Evolutionary conservation across 208 protist genomes (phyloP), one percentile per base, ranked within the genome.

Genomic region (Borovskyia barvae): DNA sequence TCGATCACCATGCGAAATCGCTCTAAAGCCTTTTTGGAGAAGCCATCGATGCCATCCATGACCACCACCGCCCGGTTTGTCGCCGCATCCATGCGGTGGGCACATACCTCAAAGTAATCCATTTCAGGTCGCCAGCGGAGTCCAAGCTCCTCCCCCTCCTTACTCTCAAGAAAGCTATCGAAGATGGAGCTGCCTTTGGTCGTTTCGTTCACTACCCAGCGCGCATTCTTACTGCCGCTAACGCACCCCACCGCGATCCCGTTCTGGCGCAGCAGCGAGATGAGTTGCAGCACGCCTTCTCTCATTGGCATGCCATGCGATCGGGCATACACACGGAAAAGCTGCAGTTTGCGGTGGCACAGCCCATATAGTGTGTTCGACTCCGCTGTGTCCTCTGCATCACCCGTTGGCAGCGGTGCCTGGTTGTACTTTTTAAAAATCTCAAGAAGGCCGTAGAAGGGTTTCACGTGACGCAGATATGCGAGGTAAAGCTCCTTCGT

Each of bases 231-330:
- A 59, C 91, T 97, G 9, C 73, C 72, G 20, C 88, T 82, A 1
- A 94, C 88, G 71, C 85, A 88, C 17, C 92, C 92, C 29, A 97
- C 67, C 5, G 66, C 57, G 52, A 97, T 92, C 15, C 77, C 85
- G 45, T 76, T 83, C 45, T 88, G 71, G 3, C 77, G 76, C 8
- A 97, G 67, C 25, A 89, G 53, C 3, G 79, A 58, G 24, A 97
- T 75, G 17, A 97, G 66, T 43, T 85, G 50, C 15, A 91, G 47
- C 1, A 74, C 69, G 1, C 82, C 85, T 28, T 82, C 72, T 25
- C 83, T 76, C 47, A 85, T 49, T 35, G 55, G 57, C 24, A 94
- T 59, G 14, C 82, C 84, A 8, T 72, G 36, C 22, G 63, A 52
- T 28, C 69, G 72, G 4, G 94, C 80, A 37, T 72, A 57, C 1